Evolutionary conservation across 2,329 filamentous ascomycete genomes (phyloP).

Genomic region (Trichophyton schoenleinii): DNA sequence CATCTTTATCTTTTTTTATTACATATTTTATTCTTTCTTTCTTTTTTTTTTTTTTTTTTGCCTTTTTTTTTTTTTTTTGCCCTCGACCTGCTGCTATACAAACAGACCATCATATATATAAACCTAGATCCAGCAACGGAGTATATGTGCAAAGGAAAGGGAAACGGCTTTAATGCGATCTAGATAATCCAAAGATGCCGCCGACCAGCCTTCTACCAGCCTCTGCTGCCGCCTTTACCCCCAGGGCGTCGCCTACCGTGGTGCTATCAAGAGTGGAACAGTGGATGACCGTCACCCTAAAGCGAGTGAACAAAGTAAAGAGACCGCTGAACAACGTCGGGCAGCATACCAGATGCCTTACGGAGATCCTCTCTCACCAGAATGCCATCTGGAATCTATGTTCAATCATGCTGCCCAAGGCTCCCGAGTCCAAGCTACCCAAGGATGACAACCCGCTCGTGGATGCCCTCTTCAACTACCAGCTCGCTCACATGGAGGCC

Average conservation of each 20-base stretch:
- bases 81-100: no score
- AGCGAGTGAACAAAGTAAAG: slow-evolving; percentile 94
- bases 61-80: background rate
- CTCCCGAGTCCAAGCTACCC: slow-evolving; percentile 70
- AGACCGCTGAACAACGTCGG: slow-evolving; percentile 92
- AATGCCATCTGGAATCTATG: slow-evolving; percentile 92
- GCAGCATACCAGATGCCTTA: slow-evolving; percentile 90
- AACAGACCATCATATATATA: background rate
- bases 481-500: slow-evolving; percentile 84
- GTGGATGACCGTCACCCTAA: slow-evolving; percentile 92
- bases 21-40: slow-evolving; percentile 5
- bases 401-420: slow-evolving; percentile 84
- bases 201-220: slow-evolving; percentile 86
- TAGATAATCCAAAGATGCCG: slow-evolving; percentile 36
- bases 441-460: slow-evolving; percentile 70
- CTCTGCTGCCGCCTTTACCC: slow-evolving; percentile 91
- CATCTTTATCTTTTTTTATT: background rate
- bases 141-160: background rate
- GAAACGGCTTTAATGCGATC: slow-evolving; percentile 1
- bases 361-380: slow-evolving; percentile 77
- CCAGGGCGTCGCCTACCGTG: slow-evolving; percentile 84
- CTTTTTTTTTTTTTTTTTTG: slow-evolving; percentile 6
- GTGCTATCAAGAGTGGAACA: slow-evolving; percentile 88
- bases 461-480: slow-evolving; percentile 83
- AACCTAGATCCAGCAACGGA: background rate